These are phyloP conservation scores for Acacia pycnantha DNA, from an alignment of 331 rosid species.

Conservation along the genomic window DNA sequence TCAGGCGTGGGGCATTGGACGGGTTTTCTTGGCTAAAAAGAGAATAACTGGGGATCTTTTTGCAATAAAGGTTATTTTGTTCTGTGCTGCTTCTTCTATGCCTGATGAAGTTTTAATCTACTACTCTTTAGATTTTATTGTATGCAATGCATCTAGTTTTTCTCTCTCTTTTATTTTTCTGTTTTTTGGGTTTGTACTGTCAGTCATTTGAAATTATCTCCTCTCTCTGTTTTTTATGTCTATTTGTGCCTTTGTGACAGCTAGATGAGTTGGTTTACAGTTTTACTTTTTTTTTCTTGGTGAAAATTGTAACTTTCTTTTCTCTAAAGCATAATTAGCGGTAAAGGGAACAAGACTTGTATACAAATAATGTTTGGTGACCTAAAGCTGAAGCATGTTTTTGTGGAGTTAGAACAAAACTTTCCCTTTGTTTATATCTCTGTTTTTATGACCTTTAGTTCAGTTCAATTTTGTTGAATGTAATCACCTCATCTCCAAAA, in stretches of 20 bases:
- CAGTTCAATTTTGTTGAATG: background rate
- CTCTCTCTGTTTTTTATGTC: background rate
- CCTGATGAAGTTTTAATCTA: background rate
- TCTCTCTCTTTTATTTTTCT: background rate
- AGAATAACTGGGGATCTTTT: constrained; percentile 98
- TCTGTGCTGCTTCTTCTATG: constrained; percentile 15
- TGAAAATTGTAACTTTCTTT: background rate
- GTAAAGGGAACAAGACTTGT: no score
- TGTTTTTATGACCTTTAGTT: constrained; percentile 3
- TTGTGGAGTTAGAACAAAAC: background rate
- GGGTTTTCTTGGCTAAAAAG: constrained; percentile 99
- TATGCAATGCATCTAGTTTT: background rate
- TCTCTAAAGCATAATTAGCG: background rate
- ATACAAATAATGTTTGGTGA: no score
- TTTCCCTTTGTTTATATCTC: background rate
- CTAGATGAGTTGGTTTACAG: constrained; percentile 6
- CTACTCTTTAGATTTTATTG: background rate
- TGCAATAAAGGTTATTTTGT: constrained; percentile 77
- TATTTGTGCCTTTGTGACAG: constrained; percentile 15
- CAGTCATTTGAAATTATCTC: constrained; percentile 6
- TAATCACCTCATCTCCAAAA: background rate
- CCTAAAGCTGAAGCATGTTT: background rate
- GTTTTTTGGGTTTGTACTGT: background rate
- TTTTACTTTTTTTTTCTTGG: no score
- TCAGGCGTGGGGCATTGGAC: constrained; percentile 99